Conservation (phyloP, 208 protist genomes). For the Dictyostelium gargantuum region DNA sequence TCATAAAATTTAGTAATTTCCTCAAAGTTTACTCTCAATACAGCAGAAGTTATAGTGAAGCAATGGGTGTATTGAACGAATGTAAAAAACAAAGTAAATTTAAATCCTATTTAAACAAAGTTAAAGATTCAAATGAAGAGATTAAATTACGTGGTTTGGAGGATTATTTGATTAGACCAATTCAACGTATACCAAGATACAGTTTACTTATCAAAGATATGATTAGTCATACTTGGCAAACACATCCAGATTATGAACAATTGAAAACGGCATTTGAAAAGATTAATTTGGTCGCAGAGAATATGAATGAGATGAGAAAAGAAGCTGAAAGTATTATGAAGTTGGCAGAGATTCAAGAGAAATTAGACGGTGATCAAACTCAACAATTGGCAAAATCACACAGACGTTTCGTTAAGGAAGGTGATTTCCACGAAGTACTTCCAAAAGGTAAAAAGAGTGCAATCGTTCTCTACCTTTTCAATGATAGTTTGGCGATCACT, state of each 20-base stretch:
- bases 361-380: neutral
- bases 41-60: neutral
- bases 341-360: slow-evolving; percentile 49
- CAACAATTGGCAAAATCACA: neutral
- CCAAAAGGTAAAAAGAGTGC: neutral
- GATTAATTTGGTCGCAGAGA: slow-evolving; percentile 20
- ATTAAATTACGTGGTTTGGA: slow-evolving; percentile 37
- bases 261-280: neutral
- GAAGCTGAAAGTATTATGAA: slow-evolving; percentile 48
- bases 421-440: neutral
- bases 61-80: slow-evolving; percentile 19
- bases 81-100: slow-evolving; percentile 54
- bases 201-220: slow-evolving; percentile 41
- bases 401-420: slow-evolving; percentile 51
- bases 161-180: slow-evolving; percentile 54
- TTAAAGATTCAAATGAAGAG: slow-evolving; percentile 18
- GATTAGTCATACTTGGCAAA: slow-evolving; percentile 44
- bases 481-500: neutral
- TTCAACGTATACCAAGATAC: slow-evolving; percentile 63
- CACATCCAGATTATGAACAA: slow-evolving; percentile 50
- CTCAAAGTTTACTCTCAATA: slow-evolving; percentile 52
- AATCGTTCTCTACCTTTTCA: slow-evolving; percentile 27
- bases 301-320: slow-evolving; percentile 49
- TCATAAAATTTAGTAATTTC: slow-evolving; percentile 51
- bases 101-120: slow-evolving; percentile 12